Conservation (phyloP, 352 stramenopile species). For the Discostella stelligera region DNA sequence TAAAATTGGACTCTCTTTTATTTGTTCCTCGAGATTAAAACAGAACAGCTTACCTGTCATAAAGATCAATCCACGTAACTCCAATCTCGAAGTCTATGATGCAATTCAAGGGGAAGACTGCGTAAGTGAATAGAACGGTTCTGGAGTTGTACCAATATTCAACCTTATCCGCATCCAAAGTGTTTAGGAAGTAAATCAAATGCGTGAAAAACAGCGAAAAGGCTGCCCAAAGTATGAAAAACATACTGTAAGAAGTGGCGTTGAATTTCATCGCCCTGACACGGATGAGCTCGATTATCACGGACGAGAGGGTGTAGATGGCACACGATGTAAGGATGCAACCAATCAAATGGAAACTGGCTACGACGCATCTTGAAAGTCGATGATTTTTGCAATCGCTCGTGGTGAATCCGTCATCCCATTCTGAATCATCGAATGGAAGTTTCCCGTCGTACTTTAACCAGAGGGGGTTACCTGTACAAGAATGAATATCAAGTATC, state of each 20-base stretch:
- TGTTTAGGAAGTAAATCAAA: slow-evolving; percentile 42
- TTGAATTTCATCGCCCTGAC: slow-evolving; percentile 45
- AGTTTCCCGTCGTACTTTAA: slow-evolving; percentile 27
- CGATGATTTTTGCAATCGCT: slow-evolving; percentile 29
- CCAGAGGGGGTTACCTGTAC: slow-evolving; percentile 35
- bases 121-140: slow-evolving; percentile 24
- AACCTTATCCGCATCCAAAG: slow-evolving; percentile 27
- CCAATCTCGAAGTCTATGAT: slow-evolving; percentile 44
- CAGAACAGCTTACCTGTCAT: slow-evolving; percentile 13
- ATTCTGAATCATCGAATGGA: slow-evolving; percentile 47
- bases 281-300: slow-evolving; percentile 29
- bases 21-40: not conserved
- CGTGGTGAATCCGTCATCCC: slow-evolving; percentile 40
- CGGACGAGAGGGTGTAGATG: slow-evolving; percentile 28
- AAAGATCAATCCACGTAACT: slow-evolving; percentile 51
- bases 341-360: slow-evolving; percentile 5
- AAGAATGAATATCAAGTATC: not conserved
- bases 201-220: not conserved
- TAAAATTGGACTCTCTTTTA: not conserved
- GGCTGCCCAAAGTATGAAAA: slow-evolving; percentile 22
- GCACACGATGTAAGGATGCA: slow-evolving; percentile 10
- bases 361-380: slow-evolving; percentile 24
- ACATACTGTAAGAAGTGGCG: slow-evolving; percentile 36
- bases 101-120: not conserved
- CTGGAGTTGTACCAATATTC: slow-evolving; percentile 46